Evolutionary conservation across 1,139 yeast genomes (phyloP).

Genomic region (Candida labiduridarum): DNA sequence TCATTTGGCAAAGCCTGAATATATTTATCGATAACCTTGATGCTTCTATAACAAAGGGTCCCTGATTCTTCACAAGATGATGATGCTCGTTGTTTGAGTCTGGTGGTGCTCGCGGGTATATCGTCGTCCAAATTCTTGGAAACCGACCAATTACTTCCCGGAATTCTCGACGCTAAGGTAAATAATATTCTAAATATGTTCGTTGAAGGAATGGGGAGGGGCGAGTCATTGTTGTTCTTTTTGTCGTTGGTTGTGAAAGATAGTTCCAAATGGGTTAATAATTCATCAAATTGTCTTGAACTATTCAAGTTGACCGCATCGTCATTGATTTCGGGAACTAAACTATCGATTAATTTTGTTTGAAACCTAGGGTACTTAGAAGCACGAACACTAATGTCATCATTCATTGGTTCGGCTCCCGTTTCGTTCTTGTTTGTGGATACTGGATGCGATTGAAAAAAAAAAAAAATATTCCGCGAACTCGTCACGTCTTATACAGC

Average conservation of each 20-base stretch:
- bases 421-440: not conserved
- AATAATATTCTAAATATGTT: conserved; percentile 31
- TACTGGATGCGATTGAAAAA: too few species aligned
- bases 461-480: too few species aligned
- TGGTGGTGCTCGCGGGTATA: conserved; percentile 22
- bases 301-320: conserved; percentile 20
- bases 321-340: conserved; percentile 26
- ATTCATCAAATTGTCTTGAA: conserved; percentile 31
- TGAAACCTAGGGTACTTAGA: conserved; percentile 15
- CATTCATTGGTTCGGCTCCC: not conserved
- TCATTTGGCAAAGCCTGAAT: conserved; percentile 2
- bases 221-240: conserved; percentile 4
- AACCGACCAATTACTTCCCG: conserved; percentile 29
- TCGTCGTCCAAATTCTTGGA: conserved; percentile 18
- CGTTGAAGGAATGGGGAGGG: conserved; percentile 24
- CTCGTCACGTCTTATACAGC: too few species aligned
- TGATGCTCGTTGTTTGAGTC: conserved; percentile 21
- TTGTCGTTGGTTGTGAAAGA: conserved; percentile 13
- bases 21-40: conserved; percentile 20
- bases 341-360: conserved; percentile 24
- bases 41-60: conserved; percentile 26
- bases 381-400: not conserved
- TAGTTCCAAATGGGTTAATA: conserved; percentile 29
- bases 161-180: conserved; percentile 33
- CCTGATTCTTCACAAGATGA: conserved; percentile 23